Evolutionary conservation across 192 early-diverging fungal species (phyloP).

Genomic region (Gamsiella multidivaricata): DNA sequence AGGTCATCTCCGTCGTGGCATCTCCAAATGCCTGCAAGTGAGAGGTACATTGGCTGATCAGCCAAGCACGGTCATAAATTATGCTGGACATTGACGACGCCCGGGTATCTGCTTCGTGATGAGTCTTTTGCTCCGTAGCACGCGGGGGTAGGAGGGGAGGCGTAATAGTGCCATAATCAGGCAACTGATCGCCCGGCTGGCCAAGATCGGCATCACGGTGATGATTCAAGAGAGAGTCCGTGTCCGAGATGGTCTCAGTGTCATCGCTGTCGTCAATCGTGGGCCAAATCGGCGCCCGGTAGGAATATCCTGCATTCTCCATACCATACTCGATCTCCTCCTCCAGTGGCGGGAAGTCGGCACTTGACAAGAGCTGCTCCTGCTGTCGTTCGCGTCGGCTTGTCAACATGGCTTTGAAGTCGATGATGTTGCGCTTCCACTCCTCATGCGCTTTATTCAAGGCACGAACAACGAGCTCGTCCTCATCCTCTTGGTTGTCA

Average conservation of each 20-base stretch:
- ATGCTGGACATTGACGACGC: conserved; percentile 15
- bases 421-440: conserved; percentile 27
- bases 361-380: conserved; percentile 14
- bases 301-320: conserved; percentile 31
- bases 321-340: conserved; percentile 50
- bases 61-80: conserved; percentile 33
- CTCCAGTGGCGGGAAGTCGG: conserved; percentile 38
- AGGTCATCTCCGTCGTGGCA: conserved; percentile 55
- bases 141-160: conserved; percentile 19
- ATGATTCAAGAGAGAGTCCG: conserved; percentile 14
- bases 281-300: conserved; percentile 46
- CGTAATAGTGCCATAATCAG: conserved; percentile 4
- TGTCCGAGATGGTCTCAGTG: conserved; percentile 44
- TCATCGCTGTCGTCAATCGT: conserved; percentile 41
- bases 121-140: neutral
- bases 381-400: conserved; percentile 3
- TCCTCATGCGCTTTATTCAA: conserved; percentile 33
- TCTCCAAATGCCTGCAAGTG: conserved; percentile 59
- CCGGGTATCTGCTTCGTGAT: neutral
- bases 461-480: conserved; percentile 23
- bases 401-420: conserved; percentile 29
- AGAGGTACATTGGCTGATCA: conserved; percentile 61
- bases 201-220: neutral
- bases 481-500: conserved; percentile 24
- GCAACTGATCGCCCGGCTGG: neutral